Evolutionary conservation across 441 rosid species (phyloP).

Genomic region (Codiaeum variegatum): DNA sequence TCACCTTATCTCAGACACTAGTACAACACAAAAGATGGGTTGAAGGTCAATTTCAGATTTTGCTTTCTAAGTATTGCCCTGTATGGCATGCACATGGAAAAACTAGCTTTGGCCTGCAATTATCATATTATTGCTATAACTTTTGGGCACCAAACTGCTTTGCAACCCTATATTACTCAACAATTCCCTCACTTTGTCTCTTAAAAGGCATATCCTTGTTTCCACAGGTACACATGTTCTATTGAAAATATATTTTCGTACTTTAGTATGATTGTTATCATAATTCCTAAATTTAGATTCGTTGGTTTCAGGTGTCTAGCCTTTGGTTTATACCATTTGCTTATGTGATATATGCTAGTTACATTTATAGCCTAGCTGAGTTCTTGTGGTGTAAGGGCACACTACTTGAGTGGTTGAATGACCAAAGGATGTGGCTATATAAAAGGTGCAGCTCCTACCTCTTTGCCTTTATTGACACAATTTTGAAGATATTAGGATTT

Average conservation of each 20-base stretch:
- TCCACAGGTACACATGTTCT: conserved; percentile 42
- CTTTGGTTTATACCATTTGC: conserved; percentile 56
- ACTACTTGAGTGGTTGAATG: conserved; percentile 66
- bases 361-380: conserved; percentile 41
- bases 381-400: conserved; percentile 55
- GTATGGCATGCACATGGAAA: conserved; percentile 43
- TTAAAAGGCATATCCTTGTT: conserved; percentile 51
- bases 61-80: conserved; percentile 54
- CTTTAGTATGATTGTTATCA: neutral
- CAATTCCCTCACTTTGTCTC: conserved; percentile 53
- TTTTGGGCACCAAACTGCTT: conserved; percentile 47
- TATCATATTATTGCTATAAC: conserved; percentile 37
- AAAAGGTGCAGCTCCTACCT: conserved; percentile 56
- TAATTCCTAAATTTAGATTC: neutral
- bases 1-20: conserved; percentile 48
- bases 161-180: conserved; percentile 39
- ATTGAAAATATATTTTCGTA: too few species aligned
- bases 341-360: conserved; percentile 35
- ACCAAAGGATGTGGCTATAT: conserved; percentile 61
- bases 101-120: conserved; percentile 41
- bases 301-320: conserved; percentile 42
- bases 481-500: conserved; percentile 35
- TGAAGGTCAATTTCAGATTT: conserved; percentile 57
- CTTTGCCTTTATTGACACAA: conserved; percentile 44
- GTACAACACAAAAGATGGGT: conserved; percentile 82